A percentile compares a stretch with the other conserved stretches of the same genome.
These are phyloP conservation scores for Blastomyces gilchristii DNA, from an alignment of 2,329 filamentous ascomycete genomes.

Conservation along the genomic window DNA sequence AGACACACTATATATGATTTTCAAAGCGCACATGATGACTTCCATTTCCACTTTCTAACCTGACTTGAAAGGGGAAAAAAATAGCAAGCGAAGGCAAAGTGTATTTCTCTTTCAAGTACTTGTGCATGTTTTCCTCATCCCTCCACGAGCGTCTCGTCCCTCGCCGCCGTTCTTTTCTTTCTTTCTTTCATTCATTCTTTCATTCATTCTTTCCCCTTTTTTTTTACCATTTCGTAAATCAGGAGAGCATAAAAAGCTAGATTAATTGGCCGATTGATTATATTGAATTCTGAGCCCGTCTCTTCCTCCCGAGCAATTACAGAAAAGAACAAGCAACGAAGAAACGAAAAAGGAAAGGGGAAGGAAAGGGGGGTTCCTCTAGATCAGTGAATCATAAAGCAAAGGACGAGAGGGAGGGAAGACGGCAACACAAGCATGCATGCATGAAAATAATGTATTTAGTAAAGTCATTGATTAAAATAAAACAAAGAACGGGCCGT, in stretches of 20 bases:
- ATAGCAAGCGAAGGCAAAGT: background rate
- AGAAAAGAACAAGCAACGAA: background rate
- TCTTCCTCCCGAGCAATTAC: background rate
- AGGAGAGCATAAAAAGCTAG: background rate
- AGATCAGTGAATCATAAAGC: background rate
- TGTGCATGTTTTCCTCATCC: background rate
- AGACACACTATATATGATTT: background rate
- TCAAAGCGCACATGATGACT: background rate
- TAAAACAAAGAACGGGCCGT: background rate
- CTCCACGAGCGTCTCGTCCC: background rate
- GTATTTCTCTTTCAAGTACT: background rate
- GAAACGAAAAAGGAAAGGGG: constrained; percentile 10
- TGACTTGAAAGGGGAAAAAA: background rate
- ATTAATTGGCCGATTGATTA: background rate
- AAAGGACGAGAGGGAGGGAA: background rate
- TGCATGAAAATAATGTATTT: background rate
- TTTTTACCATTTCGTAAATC: background rate
- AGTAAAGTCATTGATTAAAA: background rate
- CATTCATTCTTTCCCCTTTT: background rate
- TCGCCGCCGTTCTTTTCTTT: too few species aligned
- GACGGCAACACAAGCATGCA: background rate
- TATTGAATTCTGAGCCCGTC: background rate
- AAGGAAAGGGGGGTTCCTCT: background rate
- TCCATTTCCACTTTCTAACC: constrained; percentile 1
- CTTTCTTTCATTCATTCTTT: too few species aligned